Conservation (phyloP, 2,329 filamentous ascomycete species). For the Monosporascus sp. region DNA sequence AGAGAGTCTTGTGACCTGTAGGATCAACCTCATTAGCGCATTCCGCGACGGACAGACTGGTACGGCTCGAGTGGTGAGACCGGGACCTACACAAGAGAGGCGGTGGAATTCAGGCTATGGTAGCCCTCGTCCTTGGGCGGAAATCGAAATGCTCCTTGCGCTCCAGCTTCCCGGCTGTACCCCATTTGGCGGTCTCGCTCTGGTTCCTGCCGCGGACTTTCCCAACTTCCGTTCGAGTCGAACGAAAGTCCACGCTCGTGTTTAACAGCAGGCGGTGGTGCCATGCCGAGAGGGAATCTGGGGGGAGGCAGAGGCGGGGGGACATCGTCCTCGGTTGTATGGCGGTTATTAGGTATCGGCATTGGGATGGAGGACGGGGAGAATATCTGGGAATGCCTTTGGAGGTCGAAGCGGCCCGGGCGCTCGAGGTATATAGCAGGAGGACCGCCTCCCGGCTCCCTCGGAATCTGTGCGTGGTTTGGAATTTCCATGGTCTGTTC, state of each 20-base stretch:
- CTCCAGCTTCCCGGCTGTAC: slow-evolving; percentile 15
- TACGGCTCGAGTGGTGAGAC: not conserved
- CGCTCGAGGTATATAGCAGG: slow-evolving; percentile 26
- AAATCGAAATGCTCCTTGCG: slow-evolving; percentile 13
- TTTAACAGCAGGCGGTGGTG: slow-evolving; percentile 12
- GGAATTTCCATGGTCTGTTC: slow-evolving; percentile 24
- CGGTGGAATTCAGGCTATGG: slow-evolving; percentile 26
- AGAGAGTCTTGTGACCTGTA: slow-evolving; percentile 39
- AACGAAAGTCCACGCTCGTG: slow-evolving; percentile 24
- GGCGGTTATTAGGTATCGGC: slow-evolving; percentile 29
- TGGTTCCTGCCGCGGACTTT: slow-evolving; percentile 19
- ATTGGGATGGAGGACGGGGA: slow-evolving; percentile 31
- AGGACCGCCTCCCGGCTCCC: slow-evolving; percentile 25
- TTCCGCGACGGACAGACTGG: not conserved
- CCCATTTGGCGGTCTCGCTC: slow-evolving; percentile 16
- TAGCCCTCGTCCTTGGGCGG: slow-evolving; percentile 28
- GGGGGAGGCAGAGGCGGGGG: slow-evolving; percentile 34
- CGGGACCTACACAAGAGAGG: slow-evolving; percentile 21
- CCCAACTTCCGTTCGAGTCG: slow-evolving; percentile 25
- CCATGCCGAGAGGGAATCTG: slow-evolving; percentile 24
- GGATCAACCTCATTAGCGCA: slow-evolving; percentile 14
- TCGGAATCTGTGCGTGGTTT: slow-evolving; percentile 22
- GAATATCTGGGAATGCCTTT: slow-evolving; percentile 20
- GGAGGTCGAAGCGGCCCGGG: slow-evolving; percentile 19
- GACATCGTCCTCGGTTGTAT: slow-evolving; percentile 26